Conservation (phyloP, 768 basidiomycete genomes). For the Podaxis sp. region DNA sequence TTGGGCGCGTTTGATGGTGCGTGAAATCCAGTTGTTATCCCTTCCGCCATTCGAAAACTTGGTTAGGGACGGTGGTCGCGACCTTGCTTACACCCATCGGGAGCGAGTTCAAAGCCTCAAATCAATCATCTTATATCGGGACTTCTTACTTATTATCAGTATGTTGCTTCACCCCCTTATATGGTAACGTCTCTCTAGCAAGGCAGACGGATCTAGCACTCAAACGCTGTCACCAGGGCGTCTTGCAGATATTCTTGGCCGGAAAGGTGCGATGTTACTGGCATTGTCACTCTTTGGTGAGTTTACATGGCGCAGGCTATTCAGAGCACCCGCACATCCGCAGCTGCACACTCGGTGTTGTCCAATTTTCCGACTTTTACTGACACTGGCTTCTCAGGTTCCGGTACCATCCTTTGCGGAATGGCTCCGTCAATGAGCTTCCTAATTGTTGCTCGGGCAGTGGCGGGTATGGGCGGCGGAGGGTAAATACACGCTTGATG, state of each 20-base stretch:
- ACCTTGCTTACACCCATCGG: slow-evolving; percentile 84
- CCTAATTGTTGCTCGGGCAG: slow-evolving; percentile 74
- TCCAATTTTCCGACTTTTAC: slow-evolving; percentile 13
- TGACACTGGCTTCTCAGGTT: slow-evolving; percentile 36
- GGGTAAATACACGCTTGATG: slow-evolving; percentile 49
- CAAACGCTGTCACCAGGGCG: slow-evolving; percentile 47
- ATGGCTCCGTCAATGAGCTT: slow-evolving; percentile 81
- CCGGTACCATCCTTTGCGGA: slow-evolving; percentile 84
- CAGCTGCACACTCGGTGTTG: not conserved
- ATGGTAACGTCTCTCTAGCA: slow-evolving; percentile 45
- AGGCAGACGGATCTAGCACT: slow-evolving; percentile 7
- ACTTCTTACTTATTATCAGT: slow-evolving; percentile 85
- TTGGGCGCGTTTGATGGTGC: slow-evolving; percentile 82
- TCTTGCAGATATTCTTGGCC: slow-evolving; percentile 78
- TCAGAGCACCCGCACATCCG: not conserved
- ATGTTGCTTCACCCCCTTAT: slow-evolving; percentile 88
- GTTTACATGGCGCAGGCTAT: not conserved
- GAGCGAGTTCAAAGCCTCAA: slow-evolving; percentile 75
- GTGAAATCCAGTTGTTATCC: slow-evolving; percentile 17
- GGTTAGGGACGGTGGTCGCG: slow-evolving; percentile 77
- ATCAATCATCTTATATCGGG: slow-evolving; percentile 83
- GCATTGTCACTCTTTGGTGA: slow-evolving; percentile 81
- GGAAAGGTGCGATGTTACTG: slow-evolving; percentile 83
- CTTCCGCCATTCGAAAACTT: slow-evolving; percentile 9
- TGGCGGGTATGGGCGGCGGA: slow-evolving; percentile 92